Evolutionary conservation across 305 asterid species (phyloP).

Genomic region (Fraxinus latifolia): DNA sequence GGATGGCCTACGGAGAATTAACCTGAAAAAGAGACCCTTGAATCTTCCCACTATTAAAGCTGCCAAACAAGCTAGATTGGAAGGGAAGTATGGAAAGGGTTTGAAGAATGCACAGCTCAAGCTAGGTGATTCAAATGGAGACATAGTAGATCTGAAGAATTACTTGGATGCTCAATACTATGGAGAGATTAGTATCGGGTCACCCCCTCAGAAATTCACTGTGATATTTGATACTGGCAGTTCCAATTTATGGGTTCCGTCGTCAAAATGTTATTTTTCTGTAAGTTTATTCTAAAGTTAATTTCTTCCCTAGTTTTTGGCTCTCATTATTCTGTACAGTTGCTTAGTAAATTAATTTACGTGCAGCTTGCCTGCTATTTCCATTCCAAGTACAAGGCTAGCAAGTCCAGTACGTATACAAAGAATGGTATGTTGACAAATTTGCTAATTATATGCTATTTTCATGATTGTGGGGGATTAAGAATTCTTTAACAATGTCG

Average conservation of each 20-base stretch:
- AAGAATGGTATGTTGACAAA: slow-evolving; percentile 50
- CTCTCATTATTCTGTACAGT: neutral
- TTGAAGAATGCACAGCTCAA: slow-evolving; percentile 32
- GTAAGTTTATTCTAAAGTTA: slow-evolving; percentile 46
- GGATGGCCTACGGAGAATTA: slow-evolving; percentile 34
- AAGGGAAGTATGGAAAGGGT: slow-evolving; percentile 39
- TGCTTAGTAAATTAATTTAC: neutral
- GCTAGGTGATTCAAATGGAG: slow-evolving; percentile 46
- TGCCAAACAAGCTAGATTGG: slow-evolving; percentile 44
- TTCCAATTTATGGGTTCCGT: slow-evolving; percentile 95
- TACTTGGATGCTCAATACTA: slow-evolving; percentile 93
- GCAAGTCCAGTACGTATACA: slow-evolving; percentile 63
- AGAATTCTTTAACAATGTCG: neutral
- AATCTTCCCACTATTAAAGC: slow-evolving; percentile 48
- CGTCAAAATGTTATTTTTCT: slow-evolving; percentile 79
- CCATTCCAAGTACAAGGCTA: slow-evolving; percentile 67
- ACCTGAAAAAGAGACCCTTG: slow-evolving; percentile 35
- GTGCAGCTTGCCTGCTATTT: slow-evolving; percentile 81
- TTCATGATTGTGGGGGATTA: neutral
- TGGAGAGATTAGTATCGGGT: slow-evolving; percentile 81
- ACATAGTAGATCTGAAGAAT: slow-evolving; percentile 61
- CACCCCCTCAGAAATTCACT: slow-evolving; percentile 90
- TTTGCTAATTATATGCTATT: neutral
- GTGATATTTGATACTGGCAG: slow-evolving; percentile 94
- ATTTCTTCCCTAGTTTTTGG: neutral